These are phyloP conservation scores for Xylariaceae sp. DNA, from an alignment of 2,329 filamentous ascomycete species.

Conservation along the genomic window DNA sequence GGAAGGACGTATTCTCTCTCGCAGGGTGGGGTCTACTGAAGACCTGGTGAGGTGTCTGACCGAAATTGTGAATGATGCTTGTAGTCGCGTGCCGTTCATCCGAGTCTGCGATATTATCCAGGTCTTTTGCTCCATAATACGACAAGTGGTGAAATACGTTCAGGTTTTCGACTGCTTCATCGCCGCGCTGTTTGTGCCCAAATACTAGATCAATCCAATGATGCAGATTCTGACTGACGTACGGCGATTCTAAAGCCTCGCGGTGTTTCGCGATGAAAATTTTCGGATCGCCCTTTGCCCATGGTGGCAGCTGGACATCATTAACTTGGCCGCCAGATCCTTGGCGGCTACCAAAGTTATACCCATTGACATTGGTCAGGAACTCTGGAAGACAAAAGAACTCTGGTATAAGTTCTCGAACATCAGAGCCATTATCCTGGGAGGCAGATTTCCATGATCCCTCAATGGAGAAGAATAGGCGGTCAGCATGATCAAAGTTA, in stretches of 20 bases:
- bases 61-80: constrained; percentile 97
- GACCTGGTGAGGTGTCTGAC: constrained; percentile 94
- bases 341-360: constrained; percentile 90
- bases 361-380: constrained; percentile 89
- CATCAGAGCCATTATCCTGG: constrained; percentile 88
- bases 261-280: constrained; percentile 95
- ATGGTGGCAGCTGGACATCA: constrained; percentile 87
- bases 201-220: constrained; percentile 97
- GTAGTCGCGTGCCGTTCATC: constrained; percentile 88
- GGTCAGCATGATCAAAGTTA: constrained; percentile 93
- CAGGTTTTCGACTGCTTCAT: constrained; percentile 86
- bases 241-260: constrained; percentile 92
- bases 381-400: constrained; percentile 98
- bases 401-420: constrained; percentile 92
- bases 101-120: constrained; percentile 89
- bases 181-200: constrained; percentile 90
- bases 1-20: constrained; percentile 72
- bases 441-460: constrained; percentile 93
- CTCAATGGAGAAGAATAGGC: constrained; percentile 91
- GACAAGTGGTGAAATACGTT: constrained; percentile 98
- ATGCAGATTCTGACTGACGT: constrained; percentile 88
- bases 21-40: constrained; percentile 81
- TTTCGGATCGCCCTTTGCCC: constrained; percentile 95
- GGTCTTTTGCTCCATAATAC: constrained; percentile 90
- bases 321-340: constrained; percentile 81